Conservation (phyloP, 305 asterid species). For the Ilex paraguariensis region DNA sequence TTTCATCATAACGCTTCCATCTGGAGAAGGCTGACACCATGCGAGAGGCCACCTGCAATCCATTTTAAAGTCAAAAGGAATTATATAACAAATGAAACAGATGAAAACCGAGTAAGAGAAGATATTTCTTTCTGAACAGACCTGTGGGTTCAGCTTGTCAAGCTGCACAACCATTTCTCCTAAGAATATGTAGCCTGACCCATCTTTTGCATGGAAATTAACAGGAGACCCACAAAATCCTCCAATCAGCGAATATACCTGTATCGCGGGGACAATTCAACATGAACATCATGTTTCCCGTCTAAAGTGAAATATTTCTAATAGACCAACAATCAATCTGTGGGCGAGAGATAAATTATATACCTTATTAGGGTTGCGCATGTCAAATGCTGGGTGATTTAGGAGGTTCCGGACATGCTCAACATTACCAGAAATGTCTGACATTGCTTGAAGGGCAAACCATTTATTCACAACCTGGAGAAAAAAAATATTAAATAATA, state of each 20-base stretch:
- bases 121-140: slow-evolving; percentile 4
- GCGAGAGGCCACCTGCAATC: slow-evolving; percentile 66
- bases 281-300: neutral
- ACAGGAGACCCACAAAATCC: slow-evolving; percentile 74
- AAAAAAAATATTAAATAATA: neutral
- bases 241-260: slow-evolving; percentile 84
- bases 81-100: neutral
- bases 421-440: slow-evolving; percentile 80
- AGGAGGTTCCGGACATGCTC: slow-evolving; percentile 81
- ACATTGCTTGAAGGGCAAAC: slow-evolving; percentile 84
- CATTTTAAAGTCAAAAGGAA: slow-evolving; percentile 1
- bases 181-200: slow-evolving; percentile 67
- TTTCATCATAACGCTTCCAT: slow-evolving; percentile 78
- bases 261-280: slow-evolving; percentile 8
- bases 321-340: neutral
- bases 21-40: slow-evolving; percentile 79
- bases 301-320: too few species aligned
- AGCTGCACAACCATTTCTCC: slow-evolving; percentile 70
- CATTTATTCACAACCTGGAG: slow-evolving; percentile 82
- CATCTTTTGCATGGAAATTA: slow-evolving; percentile 72
- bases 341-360: neutral
- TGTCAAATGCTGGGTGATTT: slow-evolving; percentile 78
- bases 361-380: slow-evolving; percentile 95
- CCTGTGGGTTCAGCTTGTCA: slow-evolving; percentile 86
- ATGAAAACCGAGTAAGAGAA: neutral